Evolutionary conservation across 176 grass and related monocot genomes (phyloP).

Genomic region (Aegilops umbellulata): DNA sequence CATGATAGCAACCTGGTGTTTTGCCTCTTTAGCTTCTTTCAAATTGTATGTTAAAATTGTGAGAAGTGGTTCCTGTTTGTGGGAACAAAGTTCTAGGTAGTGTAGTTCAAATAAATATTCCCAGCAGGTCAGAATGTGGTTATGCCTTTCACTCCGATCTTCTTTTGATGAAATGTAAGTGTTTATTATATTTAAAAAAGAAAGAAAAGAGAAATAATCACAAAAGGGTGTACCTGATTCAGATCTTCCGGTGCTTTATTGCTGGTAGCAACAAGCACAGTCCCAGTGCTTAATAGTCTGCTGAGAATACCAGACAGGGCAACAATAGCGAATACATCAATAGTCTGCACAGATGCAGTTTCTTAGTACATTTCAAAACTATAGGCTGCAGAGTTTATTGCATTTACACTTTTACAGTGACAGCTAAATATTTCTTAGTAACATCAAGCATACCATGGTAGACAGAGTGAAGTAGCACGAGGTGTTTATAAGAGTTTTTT

Average conservation of each 20-base stretch:
- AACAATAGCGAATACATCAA: slow-evolving; percentile 93
- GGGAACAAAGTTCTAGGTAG: neutral
- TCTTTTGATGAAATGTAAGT: neutral
- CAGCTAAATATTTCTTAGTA: neutral
- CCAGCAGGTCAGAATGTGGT: neutral
- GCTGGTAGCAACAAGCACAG: slow-evolving; percentile 84
- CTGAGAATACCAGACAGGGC: slow-evolving; percentile 84
- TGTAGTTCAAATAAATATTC: neutral
- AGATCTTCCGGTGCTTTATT: slow-evolving; percentile 85
- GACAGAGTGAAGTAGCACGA: neutral
- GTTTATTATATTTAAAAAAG: neutral
- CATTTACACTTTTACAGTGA: neutral
- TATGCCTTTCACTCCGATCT: neutral
- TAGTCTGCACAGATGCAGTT: slow-evolving; percentile 55
- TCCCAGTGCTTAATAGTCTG: slow-evolving; percentile 77
- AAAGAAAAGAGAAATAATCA: neutral
- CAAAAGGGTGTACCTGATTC: slow-evolving; percentile 62
- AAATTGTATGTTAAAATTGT: neutral
- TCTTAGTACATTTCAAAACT: neutral
- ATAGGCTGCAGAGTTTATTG: neutral
- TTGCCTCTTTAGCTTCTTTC: neutral
- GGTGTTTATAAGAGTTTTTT: neutral
- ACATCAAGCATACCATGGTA: neutral
- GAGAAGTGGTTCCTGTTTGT: neutral
- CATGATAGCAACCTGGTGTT: neutral